Evolutionary conservation across 306 rosid species (phyloP), one percentile per base, ranked within the genome.

Genomic region (Cicer judaicum): DNA sequence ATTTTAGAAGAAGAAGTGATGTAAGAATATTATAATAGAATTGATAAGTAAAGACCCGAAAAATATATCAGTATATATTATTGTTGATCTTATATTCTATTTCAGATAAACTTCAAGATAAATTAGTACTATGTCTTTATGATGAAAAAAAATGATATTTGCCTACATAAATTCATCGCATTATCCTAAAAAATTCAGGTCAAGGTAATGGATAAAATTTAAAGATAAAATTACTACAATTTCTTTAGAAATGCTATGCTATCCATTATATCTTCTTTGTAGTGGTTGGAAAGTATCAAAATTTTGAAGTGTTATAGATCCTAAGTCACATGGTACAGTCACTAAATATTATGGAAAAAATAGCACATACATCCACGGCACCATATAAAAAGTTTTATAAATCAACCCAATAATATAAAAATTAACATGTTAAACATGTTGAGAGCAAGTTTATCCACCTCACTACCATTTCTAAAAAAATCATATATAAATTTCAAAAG

Each of bases 311-410:
- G 7, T n/a, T 11, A 57, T 50, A 80, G 40, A 40, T 72, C 68
- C 40, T 62, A 62, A 10, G 13, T 70, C 78, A 70, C 78, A 70
- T 69, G n/a, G n/a, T n/a, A n/a, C n/a, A n/a, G n/a, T n/a, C n/a
- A n/a, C n/a, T n/a, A n/a, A n/a, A n/a, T n/a, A n/a, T n/a, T n/a
- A n/a, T n/a, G n/a, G n/a, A n/a, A 36, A 4, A 56, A 19, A 43
- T 10, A 62, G 38, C 65, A 41, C 14, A 78, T 71, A 63, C 21
- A 48, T 50, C 14, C 39, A 55, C 18, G 24, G 49, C 44, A 64
- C 68, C 70, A 64, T 18, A n/a, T 6, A 15, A 5, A 18, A 60
- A 60, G 14, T 18, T 54, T 39, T 54, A 16, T 18, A 15, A 24
- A 60, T 60, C 24, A 29, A 59, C 59, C 34, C 50, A 36, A 53